Conservation (phyloP, 1,284 basidiomycete genomes). For the Ganoderma leucocontextum region DNA sequence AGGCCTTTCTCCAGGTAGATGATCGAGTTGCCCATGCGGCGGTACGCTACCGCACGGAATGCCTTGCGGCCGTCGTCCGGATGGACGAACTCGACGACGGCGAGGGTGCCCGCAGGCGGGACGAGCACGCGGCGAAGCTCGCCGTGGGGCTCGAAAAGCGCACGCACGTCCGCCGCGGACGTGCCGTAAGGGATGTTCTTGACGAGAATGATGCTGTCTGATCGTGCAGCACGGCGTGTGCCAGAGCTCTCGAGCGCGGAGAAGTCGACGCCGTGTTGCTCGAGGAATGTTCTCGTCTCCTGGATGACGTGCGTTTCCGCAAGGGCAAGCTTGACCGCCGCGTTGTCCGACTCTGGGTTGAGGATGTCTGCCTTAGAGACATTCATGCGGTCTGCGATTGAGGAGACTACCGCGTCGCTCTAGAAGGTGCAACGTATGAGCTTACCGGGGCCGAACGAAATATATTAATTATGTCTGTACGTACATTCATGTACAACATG, state of each 20-base stretch:
- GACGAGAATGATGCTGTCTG: constrained; percentile 88
- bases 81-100: constrained; percentile 88
- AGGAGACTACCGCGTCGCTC: constrained; percentile 60
- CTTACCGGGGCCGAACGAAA: constrained; percentile 20
- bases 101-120: constrained; percentile 94
- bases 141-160: constrained; percentile 85
- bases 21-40: constrained; percentile 88
- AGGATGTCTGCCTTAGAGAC: constrained; percentile 86
- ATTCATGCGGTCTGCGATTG: constrained; percentile 49
- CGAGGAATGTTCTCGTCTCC: constrained; percentile 92
- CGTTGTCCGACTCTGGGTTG: constrained; percentile 77
- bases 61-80: constrained; percentile 77
- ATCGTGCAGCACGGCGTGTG: constrained; percentile 52
- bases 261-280: constrained; percentile 74
- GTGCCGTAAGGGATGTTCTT: constrained; percentile 99
- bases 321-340: constrained; percentile 93
- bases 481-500: constrained; percentile 96
- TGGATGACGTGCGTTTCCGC: constrained; percentile 97
- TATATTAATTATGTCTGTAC: constrained; percentile 47
- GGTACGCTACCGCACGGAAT: constrained; percentile 87
- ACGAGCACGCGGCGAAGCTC: constrained; percentile 81
- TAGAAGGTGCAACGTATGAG: constrained; percentile 42
- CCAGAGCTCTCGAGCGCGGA: constrained; percentile 62
- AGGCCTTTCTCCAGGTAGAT: constrained; percentile 96
- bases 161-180: constrained; percentile 74